Evolutionary conservation across 2,329 filamentous ascomycete genomes (phyloP).

Genomic region (Tolypocladium nubicola): DNA sequence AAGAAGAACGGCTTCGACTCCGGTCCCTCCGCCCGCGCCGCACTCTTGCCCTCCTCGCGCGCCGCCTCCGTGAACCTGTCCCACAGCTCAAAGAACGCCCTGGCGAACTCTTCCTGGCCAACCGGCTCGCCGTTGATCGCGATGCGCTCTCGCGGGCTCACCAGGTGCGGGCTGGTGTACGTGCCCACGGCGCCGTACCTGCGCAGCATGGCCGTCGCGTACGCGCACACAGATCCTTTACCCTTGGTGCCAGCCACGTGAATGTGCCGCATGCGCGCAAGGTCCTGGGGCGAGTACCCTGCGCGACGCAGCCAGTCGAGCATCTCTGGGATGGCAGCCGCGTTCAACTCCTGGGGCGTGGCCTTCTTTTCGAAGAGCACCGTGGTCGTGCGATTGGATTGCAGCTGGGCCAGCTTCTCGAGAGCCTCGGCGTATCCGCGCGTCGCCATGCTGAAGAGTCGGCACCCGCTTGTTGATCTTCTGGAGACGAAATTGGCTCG

Average conservation of each 20-base stretch:
- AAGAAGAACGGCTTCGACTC: conserved; percentile 81
- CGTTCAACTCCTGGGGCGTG: conserved; percentile 47
- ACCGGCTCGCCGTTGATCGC: conserved; percentile 66
- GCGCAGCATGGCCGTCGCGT: conserved; percentile 67
- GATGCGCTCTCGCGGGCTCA: conserved; percentile 77
- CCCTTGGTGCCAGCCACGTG: conserved; percentile 93
- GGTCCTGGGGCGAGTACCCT: conserved; percentile 50
- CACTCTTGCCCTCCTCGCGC: conserved; percentile 15
- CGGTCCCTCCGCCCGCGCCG: conserved; percentile 40
- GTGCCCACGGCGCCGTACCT: conserved; percentile 49
- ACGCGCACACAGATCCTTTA: conserved; percentile 82
- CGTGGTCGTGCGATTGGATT: conserved; percentile 64
- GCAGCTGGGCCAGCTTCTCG: conserved; percentile 60
- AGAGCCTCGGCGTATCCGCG: conserved; percentile 57
- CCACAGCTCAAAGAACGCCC: conserved; percentile 80
- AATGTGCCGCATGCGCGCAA: conserved; percentile 42
- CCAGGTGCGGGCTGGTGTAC: conserved; percentile 78
- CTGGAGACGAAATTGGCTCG: neutral
- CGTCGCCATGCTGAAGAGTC: conserved; percentile 8
- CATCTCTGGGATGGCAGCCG: conserved; percentile 72
- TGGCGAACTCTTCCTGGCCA: conserved; percentile 56
- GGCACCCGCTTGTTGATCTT: neutral
- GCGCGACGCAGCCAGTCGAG: conserved; percentile 64
- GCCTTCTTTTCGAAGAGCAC: conserved; percentile 39
- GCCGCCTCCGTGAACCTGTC: conserved; percentile 41